A percentile compares a stretch with the other conserved stretches of the same genome.
These are phyloP conservation scores for Silene vulgaris DNA, from an alignment of 179 eudicot species.

Conservation along the genomic window DNA sequence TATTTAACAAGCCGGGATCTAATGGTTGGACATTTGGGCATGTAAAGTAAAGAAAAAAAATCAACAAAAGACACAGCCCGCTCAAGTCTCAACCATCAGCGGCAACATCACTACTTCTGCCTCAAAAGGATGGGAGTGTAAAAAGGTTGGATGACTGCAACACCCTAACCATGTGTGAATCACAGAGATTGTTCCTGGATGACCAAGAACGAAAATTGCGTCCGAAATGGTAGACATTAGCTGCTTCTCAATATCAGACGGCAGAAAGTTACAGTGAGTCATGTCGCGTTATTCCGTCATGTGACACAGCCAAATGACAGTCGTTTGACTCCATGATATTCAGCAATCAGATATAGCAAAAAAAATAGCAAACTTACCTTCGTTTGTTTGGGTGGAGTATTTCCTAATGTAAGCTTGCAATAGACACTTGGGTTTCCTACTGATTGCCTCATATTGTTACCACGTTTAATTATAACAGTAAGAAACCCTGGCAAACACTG, in stretches of 20 bases:
- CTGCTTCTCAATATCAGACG: too few relatives aligned
- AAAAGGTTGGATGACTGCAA: neutral
- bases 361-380: constrained; percentile 43
- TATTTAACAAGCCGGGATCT: neutral
- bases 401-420: constrained; percentile 95
- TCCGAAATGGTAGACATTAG: neutral
- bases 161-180: neutral
- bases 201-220: neutral
- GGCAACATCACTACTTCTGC: neutral
- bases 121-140: neutral
- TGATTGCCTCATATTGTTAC: constrained; percentile 91
- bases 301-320: too few relatives aligned
- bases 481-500: constrained; percentile 95
- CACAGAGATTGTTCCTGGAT: neutral
- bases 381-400: constrained; percentile 70
- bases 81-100: neutral
- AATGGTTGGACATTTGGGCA: neutral
- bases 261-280: neutral
- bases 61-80: neutral
- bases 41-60: neutral
- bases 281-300: neutral
- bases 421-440: constrained; percentile 86
- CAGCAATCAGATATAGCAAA: neutral
- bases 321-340: neutral
- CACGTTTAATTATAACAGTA: constrained; percentile 88